These are phyloP conservation scores for Sambucus nigra DNA, from an alignment of 129 eudicot species.

Conservation along the genomic window DNA sequence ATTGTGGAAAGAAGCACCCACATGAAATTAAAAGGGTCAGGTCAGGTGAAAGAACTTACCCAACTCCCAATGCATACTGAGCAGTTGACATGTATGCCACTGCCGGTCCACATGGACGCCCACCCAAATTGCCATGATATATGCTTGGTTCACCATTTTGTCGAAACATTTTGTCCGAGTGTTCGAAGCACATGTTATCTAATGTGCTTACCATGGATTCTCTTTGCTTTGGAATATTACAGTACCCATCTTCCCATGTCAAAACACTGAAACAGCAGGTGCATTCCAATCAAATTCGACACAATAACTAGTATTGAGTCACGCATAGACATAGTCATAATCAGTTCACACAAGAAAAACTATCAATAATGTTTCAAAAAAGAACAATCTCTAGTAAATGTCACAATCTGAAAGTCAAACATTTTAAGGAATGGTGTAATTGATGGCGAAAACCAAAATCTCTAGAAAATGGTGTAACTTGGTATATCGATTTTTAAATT, in stretches of 20 bases:
- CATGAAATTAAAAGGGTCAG: background rate
- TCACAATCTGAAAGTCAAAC: too few relatives aligned
- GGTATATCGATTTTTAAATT: too few relatives aligned
- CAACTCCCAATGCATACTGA: constrained; percentile 60
- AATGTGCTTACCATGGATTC: constrained; percentile 21
- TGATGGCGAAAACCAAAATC: too few relatives aligned
- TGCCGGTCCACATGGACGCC: constrained; percentile 35
- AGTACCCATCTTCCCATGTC: constrained; percentile 80
- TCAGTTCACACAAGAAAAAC: too few relatives aligned
- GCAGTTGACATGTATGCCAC: constrained; percentile 57
- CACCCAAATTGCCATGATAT: constrained; percentile 20
- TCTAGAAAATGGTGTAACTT: too few relatives aligned
- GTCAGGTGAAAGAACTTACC: constrained; percentile 37
- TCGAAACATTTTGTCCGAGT: constrained; percentile 25
- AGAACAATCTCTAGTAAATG: too few relatives aligned
- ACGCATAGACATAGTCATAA: too few relatives aligned
- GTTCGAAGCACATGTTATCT: constrained; percentile 13
- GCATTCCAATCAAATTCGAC: background rate
- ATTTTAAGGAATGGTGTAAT: too few relatives aligned
- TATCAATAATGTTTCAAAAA: too few relatives aligned
- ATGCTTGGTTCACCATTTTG: constrained; percentile 12
- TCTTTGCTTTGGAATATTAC: constrained; percentile 26
- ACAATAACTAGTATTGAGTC: background rate
- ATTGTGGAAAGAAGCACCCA: background rate
- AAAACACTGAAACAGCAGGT: constrained; percentile 39